Percentiles rank a stretch among this genome's conserved stretches.
Evolutionary conservation across 805 yeast genomes (phyloP).

Genomic region (Komagataella pastoris): DNA sequence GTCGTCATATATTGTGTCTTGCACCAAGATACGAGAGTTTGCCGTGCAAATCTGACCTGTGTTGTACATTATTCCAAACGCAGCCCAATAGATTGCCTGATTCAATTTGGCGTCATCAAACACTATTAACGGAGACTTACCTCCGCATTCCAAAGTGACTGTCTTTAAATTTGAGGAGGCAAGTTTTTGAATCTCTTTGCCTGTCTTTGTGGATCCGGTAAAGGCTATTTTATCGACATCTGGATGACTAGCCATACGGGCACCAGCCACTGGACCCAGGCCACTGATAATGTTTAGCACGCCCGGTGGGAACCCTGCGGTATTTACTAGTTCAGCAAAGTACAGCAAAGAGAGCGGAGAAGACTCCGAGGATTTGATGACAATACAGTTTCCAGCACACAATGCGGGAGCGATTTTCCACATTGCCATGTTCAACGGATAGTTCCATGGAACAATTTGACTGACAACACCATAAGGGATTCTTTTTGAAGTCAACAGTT

Average conservation of each 20-base stretch:
- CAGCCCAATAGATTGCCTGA: slow-evolving; percentile 57
- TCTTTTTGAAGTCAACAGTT: slow-evolving; percentile 54
- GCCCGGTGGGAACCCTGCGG: slow-evolving; percentile 71
- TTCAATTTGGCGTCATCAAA: slow-evolving; percentile 52
- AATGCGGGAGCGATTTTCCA: slow-evolving; percentile 81
- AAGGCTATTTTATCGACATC: slow-evolving; percentile 48
- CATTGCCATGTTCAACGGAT: slow-evolving; percentile 56
- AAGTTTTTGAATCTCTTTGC: slow-evolving; percentile 44
- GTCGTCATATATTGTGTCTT: slow-evolving; percentile 40
- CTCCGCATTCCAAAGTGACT: slow-evolving; percentile 62
- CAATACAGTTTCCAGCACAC: slow-evolving; percentile 65
- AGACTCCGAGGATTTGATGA: slow-evolving; percentile 63
- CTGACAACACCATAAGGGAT: slow-evolving; percentile 60
- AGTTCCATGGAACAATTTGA: slow-evolving; percentile 64
- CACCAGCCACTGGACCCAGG: slow-evolving; percentile 57
- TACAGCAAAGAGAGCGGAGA: slow-evolving; percentile 61
- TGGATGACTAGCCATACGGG: slow-evolving; percentile 46
- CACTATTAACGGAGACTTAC: slow-evolving; percentile 53
- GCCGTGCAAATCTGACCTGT: slow-evolving; percentile 62
- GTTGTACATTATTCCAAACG: slow-evolving; percentile 50
- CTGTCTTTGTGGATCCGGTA: slow-evolving; percentile 59
- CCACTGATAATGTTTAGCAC: slow-evolving; percentile 64
- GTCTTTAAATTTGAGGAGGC: slow-evolving; percentile 52
- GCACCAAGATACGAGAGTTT: slow-evolving; percentile 48
- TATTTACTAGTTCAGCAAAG: slow-evolving; percentile 40